Base-by-base conservation (phyloP, 169 alveolate genomes). In the Cryptosporidium tyzzeri region DNA sequence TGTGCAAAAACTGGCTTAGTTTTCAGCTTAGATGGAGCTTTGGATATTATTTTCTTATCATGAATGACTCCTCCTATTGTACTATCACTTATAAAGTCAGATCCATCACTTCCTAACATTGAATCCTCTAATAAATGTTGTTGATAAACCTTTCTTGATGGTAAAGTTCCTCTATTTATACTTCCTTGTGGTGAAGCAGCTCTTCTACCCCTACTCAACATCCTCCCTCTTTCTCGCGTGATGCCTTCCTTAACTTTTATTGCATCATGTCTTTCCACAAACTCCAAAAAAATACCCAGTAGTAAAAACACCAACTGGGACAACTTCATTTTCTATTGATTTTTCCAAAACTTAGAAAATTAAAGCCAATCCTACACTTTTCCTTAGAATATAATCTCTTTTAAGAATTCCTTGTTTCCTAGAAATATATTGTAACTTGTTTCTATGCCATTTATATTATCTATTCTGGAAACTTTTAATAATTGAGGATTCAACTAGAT, bases 1-100 rank as follows among this genome's bases (percentile, higher is more conserved):
- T 35, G 35, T 5, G 51, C 73, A 29, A n/a, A 16, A 1, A 80
- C 33, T 80, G 89, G 89, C 45, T 65, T 80, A 35, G 31, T 29
- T 16, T 37, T 59, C 29, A 16, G n/a, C 59, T 23, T 65, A 12
- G 33, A 33, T 16, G 89, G 89, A 61, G 89, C 89, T n/a, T 58
- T 35, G 9, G 75, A 61, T 1, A 80, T 80, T 44, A 80, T n/a
- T 8, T 5, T 5, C 23, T 62, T 44, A n/a, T 41, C 44, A 2
- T 45, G n/a, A 12, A 80, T 80, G 18, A 80, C 10, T 0, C 51
- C 51, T n/a, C 89, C 89, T 26, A 80, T 53, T 10, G 89, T 80
- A 12, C 0, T 18, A 18, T 80, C 89, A 3, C 53, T 71, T 48
- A 51, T 44, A 51, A 65, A 65, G 26, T 65, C 71, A n/a, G 71